Conservation (phyloP, 371 early-diverging fungal genomes). For the Mucor piriformis region DNA sequence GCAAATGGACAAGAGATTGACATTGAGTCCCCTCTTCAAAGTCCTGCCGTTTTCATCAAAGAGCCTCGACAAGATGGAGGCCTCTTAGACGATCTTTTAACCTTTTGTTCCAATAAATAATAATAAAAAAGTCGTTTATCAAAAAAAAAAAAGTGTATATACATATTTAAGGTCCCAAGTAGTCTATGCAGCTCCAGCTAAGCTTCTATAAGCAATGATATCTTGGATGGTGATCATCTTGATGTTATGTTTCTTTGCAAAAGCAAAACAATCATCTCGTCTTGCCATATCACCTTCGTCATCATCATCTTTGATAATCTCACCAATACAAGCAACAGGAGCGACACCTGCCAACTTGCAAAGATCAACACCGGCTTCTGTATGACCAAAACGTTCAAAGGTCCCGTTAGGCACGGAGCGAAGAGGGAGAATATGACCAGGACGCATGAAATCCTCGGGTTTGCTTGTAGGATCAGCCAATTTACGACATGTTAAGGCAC, state of each 20-base stretch:
- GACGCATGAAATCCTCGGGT: constrained; percentile 80
- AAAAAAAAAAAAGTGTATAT: constrained; percentile 1
- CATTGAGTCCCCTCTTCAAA: constrained; percentile 34
- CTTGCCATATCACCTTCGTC: constrained; percentile 85
- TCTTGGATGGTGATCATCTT: constrained; percentile 90
- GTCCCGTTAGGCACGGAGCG: constrained; percentile 81
- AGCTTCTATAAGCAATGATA: constrained; percentile 68
- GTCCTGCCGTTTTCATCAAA: constrained; percentile 38
- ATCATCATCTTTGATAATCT: constrained; percentile 87
- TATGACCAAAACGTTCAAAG: constrained; percentile 87
- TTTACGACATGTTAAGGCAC: constrained; percentile 78
- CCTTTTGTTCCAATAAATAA: constrained; percentile 16
- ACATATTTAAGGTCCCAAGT: background rate
- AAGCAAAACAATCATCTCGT: constrained; percentile 84
- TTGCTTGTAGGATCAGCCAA: constrained; percentile 74
- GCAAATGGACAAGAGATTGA: constrained; percentile 20
- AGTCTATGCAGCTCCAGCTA: constrained; percentile 3
- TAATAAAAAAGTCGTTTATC: background rate
- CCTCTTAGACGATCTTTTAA: constrained; percentile 28
- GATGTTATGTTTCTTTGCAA: constrained; percentile 82
- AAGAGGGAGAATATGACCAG: constrained; percentile 95
- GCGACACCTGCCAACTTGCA: constrained; percentile 80
- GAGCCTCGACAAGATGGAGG: constrained; percentile 43
- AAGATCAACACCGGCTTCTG: constrained; percentile 92
- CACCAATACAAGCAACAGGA: constrained; percentile 90